Evolutionary conservation across 169 alveolate genomes (phyloP), one percentile per base, ranked within the genome.

Genomic region (Nephromyces sp.): DNA sequence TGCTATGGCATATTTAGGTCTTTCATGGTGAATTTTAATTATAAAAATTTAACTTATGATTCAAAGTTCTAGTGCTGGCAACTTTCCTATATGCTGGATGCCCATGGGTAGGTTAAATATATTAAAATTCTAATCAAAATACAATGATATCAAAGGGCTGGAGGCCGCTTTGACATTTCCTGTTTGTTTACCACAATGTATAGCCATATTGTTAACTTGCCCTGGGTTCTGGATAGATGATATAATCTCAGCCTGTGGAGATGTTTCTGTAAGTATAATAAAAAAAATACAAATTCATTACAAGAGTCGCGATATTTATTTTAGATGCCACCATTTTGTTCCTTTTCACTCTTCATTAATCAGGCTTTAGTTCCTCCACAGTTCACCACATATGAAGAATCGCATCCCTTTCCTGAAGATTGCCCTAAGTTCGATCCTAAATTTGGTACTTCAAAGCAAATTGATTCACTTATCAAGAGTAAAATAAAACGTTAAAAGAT

Each of bases 221-320:
- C 93, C 93, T 1, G 93, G 93, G 3, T 88, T 88, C 57, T 88
- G 93, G 93, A 30, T 88, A 22, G 91, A 88, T 31, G 93, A 74
- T 32, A 65, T 74, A 33, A 32, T 27, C 34, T 80, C 84, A 5
- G 86, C 88, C 29, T 85, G 90, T 67, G 82, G 81, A 67, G 75
- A 78, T 72, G 61, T 80, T 43, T 81, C 91, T 63, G 84, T 72
- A 33, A 32, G 72, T 22, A 32, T 33, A 4, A 15, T 15, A 43
- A 43, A n/a, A 43, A 15, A 43, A 15, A 43, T 15, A 43, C 57
- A n/a, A 43, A 43, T 43, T 15, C 57, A 21, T 1, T 25, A 22
- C 68, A 33, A 22, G 53, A 34, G 6, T 0, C 29, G 15, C 15
- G 25, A 43, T 15, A 43, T n/a, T 43, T 43, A 43, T 5, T n/a